Evolutionary conservation across 371 early-diverging fungal genomes (phyloP).

Genomic region (Funneliformis caledonium): DNA sequence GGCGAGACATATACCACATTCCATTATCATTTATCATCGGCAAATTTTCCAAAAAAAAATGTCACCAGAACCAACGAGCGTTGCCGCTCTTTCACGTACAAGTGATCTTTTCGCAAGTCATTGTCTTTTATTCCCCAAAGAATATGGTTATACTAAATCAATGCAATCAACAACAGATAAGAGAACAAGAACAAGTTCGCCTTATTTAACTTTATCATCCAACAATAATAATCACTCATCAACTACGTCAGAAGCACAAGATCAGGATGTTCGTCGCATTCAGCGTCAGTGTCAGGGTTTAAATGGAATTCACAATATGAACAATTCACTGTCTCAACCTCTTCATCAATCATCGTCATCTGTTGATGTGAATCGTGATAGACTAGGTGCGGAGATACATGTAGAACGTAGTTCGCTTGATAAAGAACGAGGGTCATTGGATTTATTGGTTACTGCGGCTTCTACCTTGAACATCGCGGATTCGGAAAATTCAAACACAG

Average conservation of each 20-base stretch:
- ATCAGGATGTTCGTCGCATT: constrained; percentile 11
- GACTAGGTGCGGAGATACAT: background rate
- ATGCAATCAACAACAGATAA: constrained; percentile 4
- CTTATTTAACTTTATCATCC: background rate
- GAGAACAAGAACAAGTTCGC: background rate
- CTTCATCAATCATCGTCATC: background rate
- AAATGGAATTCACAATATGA: constrained; percentile 18
- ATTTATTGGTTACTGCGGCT: constrained; percentile 14
- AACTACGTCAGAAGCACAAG: background rate
- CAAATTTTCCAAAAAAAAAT: background rate
- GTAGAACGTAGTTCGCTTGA: constrained; percentile 7
- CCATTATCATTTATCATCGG: background rate
- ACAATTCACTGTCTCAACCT: background rate
- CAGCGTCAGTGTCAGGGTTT: background rate
- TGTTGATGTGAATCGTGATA: constrained; percentile 12
- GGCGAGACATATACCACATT: background rate
- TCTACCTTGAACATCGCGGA: background rate
- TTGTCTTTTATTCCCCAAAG: constrained; percentile 1
- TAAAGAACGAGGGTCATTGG: background rate
- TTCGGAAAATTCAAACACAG: constrained; percentile 13
- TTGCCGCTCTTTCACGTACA: constrained; percentile 7
- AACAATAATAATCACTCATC: background rate
- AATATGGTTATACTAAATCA: constrained; percentile 15
- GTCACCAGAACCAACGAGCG: constrained; percentile 28
- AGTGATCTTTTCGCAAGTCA: constrained; percentile 3